Base-by-base conservation (phyloP, 2,329 filamentous ascomycete species). In the Cercospora nicotianae region DNA sequence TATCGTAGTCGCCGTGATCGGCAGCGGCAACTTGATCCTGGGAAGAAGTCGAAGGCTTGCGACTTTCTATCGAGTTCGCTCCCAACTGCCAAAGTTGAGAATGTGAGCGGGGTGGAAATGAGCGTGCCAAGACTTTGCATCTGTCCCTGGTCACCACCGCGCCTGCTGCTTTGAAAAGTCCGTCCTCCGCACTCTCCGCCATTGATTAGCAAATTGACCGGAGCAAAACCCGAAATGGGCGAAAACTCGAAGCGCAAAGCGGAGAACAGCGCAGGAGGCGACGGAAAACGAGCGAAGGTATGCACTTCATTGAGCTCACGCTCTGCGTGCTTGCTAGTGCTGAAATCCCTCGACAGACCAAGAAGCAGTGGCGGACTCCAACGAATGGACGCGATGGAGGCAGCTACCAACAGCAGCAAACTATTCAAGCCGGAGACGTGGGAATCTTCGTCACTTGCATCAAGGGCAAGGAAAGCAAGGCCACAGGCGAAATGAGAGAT, bases 371-470 rank as follows among this genome's bases (percentile, higher is more conserved):
- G 82, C 78, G 76, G 20, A 77, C 78, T 68, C 80, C 80, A 45
- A 77, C 77, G 51, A 72, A 67, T 64, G 78, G 74, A 70, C 74
- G 77, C 16, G 64, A 71, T 51, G 70, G 72, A 58, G 66, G 53
- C 12, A 31, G 33, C 20, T 64, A 58, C 28, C 62, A 64, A 13
- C 75, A 72, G 30, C 72, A 74, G 36, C 67, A 79, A 60, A 65
- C 66, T 36, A 84, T 93, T 59, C 87, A 91, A 72, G 82, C 89
- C 5, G 90, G 91, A 5, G 90, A 93, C 74, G 82, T 85, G 63
- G 91, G 91, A 5, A 88, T 94, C 67, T 94, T 91, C 90, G 89
- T 90, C 30, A 93, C 91, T 0, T 94, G 90, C 77, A 87, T 90
- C 62, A 86, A 90, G 76, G 87, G 87, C 71, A 90, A 91, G 81